These are phyloP conservation scores for Clitoria ternatea DNA, from an alignment of 306 rosid genomes.

Conservation along the genomic window DNA sequence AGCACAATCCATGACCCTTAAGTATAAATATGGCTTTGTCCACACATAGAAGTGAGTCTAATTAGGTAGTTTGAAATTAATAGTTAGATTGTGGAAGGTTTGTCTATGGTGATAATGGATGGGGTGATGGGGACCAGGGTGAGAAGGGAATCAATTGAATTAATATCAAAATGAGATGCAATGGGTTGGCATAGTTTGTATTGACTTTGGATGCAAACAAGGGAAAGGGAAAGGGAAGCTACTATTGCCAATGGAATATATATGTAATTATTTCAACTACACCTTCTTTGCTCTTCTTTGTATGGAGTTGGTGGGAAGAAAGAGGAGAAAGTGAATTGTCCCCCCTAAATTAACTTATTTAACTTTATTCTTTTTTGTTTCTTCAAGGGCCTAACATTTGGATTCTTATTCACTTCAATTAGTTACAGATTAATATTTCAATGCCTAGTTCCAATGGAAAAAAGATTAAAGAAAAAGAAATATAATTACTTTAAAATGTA, in stretches of 20 bases:
- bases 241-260: constrained; percentile 42
- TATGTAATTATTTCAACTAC: constrained; percentile 29
- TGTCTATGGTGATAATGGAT: constrained; percentile 30
- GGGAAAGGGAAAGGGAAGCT: constrained; percentile 51
- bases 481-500: too few species aligned
- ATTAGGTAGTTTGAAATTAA: constrained; percentile 25
- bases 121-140: constrained; percentile 45
- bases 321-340: constrained; percentile 23
- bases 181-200: constrained; percentile 42
- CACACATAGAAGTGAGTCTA: constrained; percentile 33
- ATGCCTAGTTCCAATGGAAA: too few species aligned
- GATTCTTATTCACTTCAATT: background rate
- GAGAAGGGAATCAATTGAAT: constrained; percentile 30
- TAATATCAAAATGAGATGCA: background rate
- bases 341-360: constrained; percentile 15
- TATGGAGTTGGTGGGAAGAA: background rate
- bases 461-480: too few species aligned
- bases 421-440: background rate
- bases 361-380: constrained; percentile 23
- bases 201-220: constrained; percentile 49
- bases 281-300: constrained; percentile 24
- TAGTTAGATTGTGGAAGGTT: constrained; percentile 7
- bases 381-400: background rate
- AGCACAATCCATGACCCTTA: constrained; percentile 34
- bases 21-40: constrained; percentile 29